Evolutionary conservation across 352 stramenopile species (phyloP), one percentile per base, ranked within the genome.

Genomic region (Vaucheria bursata): DNA sequence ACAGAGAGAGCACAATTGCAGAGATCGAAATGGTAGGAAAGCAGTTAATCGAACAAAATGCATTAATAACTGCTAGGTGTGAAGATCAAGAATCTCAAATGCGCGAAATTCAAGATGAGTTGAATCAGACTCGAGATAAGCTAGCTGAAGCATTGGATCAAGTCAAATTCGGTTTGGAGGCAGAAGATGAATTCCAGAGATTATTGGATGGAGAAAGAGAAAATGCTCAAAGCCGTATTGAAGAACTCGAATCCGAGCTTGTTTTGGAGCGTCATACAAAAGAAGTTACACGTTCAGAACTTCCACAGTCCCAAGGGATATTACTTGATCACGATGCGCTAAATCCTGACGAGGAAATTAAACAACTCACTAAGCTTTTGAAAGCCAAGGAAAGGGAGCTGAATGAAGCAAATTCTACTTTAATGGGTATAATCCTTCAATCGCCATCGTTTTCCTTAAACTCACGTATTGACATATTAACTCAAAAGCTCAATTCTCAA

Each of bases 131-230:
- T n/a, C n/a, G 8, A 29, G 66, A 38, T 36, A 69, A 80, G 75
- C 75, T 80, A 2, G 25, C 53, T 53, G 75, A 80, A 37, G 73
- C 66, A 38, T 36, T 71, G 29, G 75, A 80, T 33, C 75, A 80
- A 39, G 32, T 80, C 32, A 69, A 66, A 31, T 66, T 80, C 18
- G 75, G 66, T 29, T 40, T 34, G 5, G 75, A 80, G 69, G 75
- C 75, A 34, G 75, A 80, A 35, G 75, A 80, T 31, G 75, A 80
- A 50, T 80, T 78, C 36, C 67, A 80, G 65, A 2, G 67, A 1
- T 49, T 45, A n/a, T 33, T 80, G 1, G 75, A 80, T 35, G 39
- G 77, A 36, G 59, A 80, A 37, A 31, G 77, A 37, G 65, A 52
- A 0, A 74, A 74, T 38, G 69, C 36, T 18, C 59, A 38, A 8